A percentile compares a stretch with the other conserved stretches of the same genome.
Conservation (phyloP, 306 rosid genomes). For the Canavalia ensiformis region DNA sequence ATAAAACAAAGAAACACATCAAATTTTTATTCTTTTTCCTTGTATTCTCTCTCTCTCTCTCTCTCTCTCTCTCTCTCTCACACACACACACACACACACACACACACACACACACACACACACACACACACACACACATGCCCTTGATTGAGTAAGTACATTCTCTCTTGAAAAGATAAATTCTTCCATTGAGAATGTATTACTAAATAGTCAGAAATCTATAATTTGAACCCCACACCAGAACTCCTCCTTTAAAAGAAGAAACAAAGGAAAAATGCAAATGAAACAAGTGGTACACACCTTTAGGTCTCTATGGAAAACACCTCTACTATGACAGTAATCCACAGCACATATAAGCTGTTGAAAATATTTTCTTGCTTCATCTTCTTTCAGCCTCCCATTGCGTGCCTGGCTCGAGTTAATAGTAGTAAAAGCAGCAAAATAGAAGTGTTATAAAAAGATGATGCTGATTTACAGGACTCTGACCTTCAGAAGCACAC, state of each 20-base stretch:
- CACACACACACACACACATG: not conserved
- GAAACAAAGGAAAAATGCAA: slow-evolving; percentile 17
- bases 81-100: not conserved
- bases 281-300: slow-evolving; percentile 50
- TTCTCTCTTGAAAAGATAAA: slow-evolving; percentile 8
- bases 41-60: not conserved
- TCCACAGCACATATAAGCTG: slow-evolving; percentile 94
- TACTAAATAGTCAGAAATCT: slow-evolving; percentile 31
- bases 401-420: slow-evolving; percentile 68
- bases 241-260: slow-evolving; percentile 1
- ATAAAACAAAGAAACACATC: slow-evolving; percentile 47
- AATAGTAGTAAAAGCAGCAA: slow-evolving; percentile 32
- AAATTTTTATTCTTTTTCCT: slow-evolving; percentile 21
- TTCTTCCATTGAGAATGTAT: slow-evolving; percentile 15
- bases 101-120: not conserved
- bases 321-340: slow-evolving; percentile 97
- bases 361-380: slow-evolving; percentile 94
- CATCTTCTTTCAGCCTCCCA: slow-evolving; percentile 94
- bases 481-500: slow-evolving; percentile 22
- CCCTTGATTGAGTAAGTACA: not conserved
- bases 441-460: slow-evolving; percentile 18
- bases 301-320: slow-evolving; percentile 93
- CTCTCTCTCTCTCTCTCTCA: not conserved
- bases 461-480: slow-evolving; percentile 30
- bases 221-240: not conserved